A percentile compares a stretch with the other conserved stretches of the same genome.
phyloP scores from a whole-genome alignment of 2,329 filamentous ascomycete genomes.

The Alternaria consortialis region DNA sequence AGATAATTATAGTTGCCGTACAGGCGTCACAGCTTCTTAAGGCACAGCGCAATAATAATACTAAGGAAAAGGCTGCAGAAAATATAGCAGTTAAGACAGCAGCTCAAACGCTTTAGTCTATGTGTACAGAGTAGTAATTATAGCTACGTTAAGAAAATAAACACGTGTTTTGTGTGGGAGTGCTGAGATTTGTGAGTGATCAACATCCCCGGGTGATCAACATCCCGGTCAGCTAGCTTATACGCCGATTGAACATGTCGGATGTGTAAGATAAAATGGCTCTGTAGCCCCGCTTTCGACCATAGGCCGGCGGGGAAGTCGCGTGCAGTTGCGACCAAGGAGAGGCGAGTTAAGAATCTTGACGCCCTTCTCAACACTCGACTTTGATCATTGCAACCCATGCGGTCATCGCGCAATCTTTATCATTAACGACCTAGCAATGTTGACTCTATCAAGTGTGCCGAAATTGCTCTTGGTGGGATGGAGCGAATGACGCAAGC shows the following conservation, averaged over 20 bases:
- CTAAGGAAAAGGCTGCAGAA: too few species aligned
- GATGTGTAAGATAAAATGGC: too few species aligned
- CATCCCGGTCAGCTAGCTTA: background rate
- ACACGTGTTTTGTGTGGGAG: background rate
- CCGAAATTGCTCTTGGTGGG: background rate
- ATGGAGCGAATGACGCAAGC: background rate
- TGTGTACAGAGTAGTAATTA: constrained; percentile 7
- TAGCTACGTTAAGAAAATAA: constrained; percentile 6
- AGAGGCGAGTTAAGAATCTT: background rate
- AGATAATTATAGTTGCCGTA: too few species aligned
- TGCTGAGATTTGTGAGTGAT: too few species aligned
- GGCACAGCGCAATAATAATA: too few species aligned
- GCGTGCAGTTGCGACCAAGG: too few species aligned
- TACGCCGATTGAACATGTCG: background rate
- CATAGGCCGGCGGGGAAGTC: too few species aligned
- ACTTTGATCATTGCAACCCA: background rate
- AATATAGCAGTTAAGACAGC: constrained; percentile 1
- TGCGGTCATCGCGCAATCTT: background rate
- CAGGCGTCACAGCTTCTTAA: too few species aligned
- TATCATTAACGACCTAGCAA: background rate
- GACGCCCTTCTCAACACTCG: background rate
- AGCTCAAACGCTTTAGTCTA: constrained; percentile 11
- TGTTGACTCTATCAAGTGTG: background rate
- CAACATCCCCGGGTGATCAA: background rate
- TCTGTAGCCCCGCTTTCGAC: too few species aligned